Percentiles rank a stretch among this genome's conserved stretches.
phyloP scores from a whole-genome alignment of 1,284 basidiomycete genomes.

The Salmacisia buchloeana region DNA sequence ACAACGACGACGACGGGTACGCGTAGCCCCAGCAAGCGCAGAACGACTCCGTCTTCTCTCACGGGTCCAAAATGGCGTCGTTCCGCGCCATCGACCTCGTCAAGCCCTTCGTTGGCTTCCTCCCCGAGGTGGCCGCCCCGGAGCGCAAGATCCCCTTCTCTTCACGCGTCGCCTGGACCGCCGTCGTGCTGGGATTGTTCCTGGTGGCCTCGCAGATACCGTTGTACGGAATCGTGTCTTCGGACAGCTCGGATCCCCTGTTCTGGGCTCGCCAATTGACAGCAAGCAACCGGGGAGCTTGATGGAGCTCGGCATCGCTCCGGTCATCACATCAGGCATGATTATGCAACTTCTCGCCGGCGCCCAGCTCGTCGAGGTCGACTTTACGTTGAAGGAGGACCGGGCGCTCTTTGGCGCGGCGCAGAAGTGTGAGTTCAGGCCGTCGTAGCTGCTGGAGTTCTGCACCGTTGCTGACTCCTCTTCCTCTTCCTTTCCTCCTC shows the following conservation, averaged over 20 bases:
- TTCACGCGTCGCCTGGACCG: conserved; percentile 48
- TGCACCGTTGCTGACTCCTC: conserved; percentile 7
- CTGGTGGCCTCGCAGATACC: conserved; percentile 50
- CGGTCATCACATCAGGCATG: conserved; percentile 92
- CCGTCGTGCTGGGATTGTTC: conserved; percentile 50
- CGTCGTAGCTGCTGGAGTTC: neutral
- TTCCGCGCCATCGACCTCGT: conserved; percentile 50
- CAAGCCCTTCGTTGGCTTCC: conserved; percentile 49
- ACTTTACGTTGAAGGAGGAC: conserved; percentile 95
- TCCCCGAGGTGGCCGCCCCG: conserved; percentile 49
- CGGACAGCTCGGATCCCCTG: conserved; percentile 67
- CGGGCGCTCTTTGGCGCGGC: conserved; percentile 90
- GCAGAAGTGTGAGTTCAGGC: conserved; percentile 62
- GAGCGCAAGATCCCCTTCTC: conserved; percentile 50
- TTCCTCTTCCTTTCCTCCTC: conserved; percentile 10
- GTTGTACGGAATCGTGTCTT: conserved; percentile 50
- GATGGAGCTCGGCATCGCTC: conserved; percentile 97
- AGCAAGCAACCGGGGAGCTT: conserved; percentile 96
- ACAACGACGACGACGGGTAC: too few species aligned
- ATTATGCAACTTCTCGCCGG: conserved; percentile 99
- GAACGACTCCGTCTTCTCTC: too few species aligned
- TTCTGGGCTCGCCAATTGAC: conserved; percentile 99
- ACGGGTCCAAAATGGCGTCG: neutral
- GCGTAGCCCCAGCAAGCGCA: too few species aligned
- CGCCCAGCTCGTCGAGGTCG: conserved; percentile 93